Base-by-base conservation (phyloP, 2,329 filamentous ascomycete genomes). In the Alternaria atra region DNA sequence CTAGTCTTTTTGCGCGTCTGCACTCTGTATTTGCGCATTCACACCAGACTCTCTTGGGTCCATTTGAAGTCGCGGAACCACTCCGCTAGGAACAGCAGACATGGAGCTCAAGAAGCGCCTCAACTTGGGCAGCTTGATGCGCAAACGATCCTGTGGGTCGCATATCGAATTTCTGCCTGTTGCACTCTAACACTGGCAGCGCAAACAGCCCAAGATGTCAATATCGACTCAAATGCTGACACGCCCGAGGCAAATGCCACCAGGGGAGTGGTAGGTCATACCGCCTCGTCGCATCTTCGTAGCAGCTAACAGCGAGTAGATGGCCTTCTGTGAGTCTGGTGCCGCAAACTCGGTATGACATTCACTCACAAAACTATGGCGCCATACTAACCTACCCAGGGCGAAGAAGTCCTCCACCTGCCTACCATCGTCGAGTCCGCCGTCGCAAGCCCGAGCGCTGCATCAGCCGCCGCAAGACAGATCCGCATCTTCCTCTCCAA, bases 401-500 rank as follows among this genome's bases (percentile, higher is more conserved):
- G 90, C 75, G 91, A 96, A 78, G 95, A 98, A 82, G 93, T 97
- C 65, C 89, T 97, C 61, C 92, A 94, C 75, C 90, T 98, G 35
- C 95, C 95, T 8, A 88, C 90, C 60, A 97, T 99, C 68, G 95
- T 99, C 82, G 95, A 98, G 75, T 88, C 91, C 53, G 94, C 94
- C 83, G 95, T 98, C 79, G 97, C 94, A 29, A 97, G 92, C 47
- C 94, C 95, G 8, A 83, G 84, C 47, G 95, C 95, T 6, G 94
- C 94, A 25, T 88, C 90, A 66, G 91, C 94, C 72, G 92, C 92
- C 70, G 93, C 93, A 51, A 83, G 87, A 67, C 84, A 91, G 67
- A 92, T 98, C 74, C 91, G 92, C 76, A 94, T 92, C 78, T 94
- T 90, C 77, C 83, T 99, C 61, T 85, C 88, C 70, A 90, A 89